Evolutionary conservation across 2,329 filamentous ascomycete species (phyloP).

Genomic region (Fusarium nematophilum): DNA sequence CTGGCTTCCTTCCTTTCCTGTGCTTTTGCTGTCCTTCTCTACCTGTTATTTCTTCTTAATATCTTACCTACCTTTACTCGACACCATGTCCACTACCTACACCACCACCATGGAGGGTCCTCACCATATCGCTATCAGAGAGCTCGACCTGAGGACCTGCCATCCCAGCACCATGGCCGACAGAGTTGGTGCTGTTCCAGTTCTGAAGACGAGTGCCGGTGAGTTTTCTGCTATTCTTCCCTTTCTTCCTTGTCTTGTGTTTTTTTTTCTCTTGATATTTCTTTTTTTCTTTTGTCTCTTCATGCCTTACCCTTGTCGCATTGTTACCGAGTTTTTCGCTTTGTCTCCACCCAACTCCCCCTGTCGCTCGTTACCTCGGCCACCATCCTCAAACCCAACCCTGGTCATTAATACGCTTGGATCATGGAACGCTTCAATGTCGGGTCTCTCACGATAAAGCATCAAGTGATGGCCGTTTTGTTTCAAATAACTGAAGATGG

Average conservation of each 20-base stretch:
- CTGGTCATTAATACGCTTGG: constrained; percentile 10
- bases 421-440: neutral
- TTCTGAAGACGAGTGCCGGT: constrained; percentile 70
- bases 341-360: constrained; percentile 12
- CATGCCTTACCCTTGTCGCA: constrained; percentile 11
- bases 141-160: constrained; percentile 63
- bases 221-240: constrained; percentile 49
- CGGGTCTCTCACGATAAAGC: neutral
- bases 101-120: constrained; percentile 43
- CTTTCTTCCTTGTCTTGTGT: constrained; percentile 8
- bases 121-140: constrained; percentile 55
- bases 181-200: constrained; percentile 67
- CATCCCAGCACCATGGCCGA: constrained; percentile 62
- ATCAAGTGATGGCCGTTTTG: neutral
- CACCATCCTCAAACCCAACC: constrained; percentile 27
- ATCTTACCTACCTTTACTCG: constrained; percentile 6
- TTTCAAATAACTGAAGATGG: neutral
- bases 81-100: constrained; percentile 28
- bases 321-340: constrained; percentile 17
- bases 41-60: constrained; percentile 16
- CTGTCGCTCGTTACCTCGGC: constrained; percentile 35
- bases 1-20: constrained; percentile 41
- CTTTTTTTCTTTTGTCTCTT: too few relatives aligned
- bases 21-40: constrained; percentile 15
- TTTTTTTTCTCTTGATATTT: constrained; percentile 7